These are phyloP conservation scores for Melastoma malabathricum DNA, from an alignment of 345 rosid species.

Conservation along the genomic window DNA sequence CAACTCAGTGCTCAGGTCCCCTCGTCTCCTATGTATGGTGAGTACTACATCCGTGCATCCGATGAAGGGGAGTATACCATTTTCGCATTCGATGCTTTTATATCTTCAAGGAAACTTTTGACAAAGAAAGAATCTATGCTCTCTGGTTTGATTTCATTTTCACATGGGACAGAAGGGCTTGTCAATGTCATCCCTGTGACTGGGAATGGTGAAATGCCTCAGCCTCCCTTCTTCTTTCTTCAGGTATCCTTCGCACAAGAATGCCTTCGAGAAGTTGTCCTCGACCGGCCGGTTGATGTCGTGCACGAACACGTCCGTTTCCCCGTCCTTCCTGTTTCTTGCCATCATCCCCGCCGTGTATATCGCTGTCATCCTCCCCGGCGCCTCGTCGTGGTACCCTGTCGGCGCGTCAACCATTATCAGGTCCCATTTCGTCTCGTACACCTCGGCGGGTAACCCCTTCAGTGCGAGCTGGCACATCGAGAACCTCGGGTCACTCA, in stretches of 20 bases:
- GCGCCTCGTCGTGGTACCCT: slow-evolving; percentile 68
- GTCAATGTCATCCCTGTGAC: slow-evolving; percentile 32
- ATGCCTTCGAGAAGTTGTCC: slow-evolving; percentile 55
- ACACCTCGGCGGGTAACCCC: slow-evolving; percentile 68
- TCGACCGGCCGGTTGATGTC: slow-evolving; percentile 72
- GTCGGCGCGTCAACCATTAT: slow-evolving; percentile 91
- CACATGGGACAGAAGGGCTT: slow-evolving; percentile 59
- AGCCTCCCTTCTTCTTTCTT: slow-evolving; percentile 60
- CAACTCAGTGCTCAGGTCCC: too few species aligned
- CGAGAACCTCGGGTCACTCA: slow-evolving; percentile 53
- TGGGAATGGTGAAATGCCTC: slow-evolving; percentile 78
- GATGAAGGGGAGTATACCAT: too few species aligned
- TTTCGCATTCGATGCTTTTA: not conserved
- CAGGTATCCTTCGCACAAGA: slow-evolving; percentile 68
- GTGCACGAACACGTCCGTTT: slow-evolving; percentile 78
- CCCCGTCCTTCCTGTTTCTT: slow-evolving; percentile 50
- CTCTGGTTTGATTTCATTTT: not conserved
- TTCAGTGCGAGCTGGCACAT: slow-evolving; percentile 76
- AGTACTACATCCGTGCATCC: not conserved
- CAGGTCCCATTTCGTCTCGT: slow-evolving; percentile 60
- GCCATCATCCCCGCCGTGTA: slow-evolving; percentile 90
- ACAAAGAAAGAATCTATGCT: too few species aligned
- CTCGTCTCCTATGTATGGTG: not conserved
- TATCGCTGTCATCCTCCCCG: slow-evolving; percentile 80
- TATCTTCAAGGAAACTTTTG: too few species aligned